These are phyloP conservation scores for Anaeramoeba ignava DNA, from an alignment of 78 protist species.

Conservation along the genomic window DNA sequence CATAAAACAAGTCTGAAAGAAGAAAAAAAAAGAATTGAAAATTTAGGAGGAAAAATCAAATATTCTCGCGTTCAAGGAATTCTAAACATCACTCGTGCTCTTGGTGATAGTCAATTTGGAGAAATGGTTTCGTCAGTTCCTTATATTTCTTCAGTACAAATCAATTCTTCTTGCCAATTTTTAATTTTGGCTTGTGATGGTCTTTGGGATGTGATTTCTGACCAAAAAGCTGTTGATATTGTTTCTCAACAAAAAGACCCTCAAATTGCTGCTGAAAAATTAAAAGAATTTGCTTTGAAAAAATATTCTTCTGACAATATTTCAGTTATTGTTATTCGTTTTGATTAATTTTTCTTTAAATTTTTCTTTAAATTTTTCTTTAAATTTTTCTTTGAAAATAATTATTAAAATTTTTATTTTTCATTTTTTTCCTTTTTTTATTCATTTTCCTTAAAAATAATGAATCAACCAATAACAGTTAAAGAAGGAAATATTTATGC, in stretches of 20 bases:
- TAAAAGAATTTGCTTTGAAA: conserved; percentile 28
- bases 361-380: no score
- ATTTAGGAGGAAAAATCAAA: neutral
- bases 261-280: conserved; percentile 38
- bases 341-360: no score
- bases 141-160: neutral
- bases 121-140: neutral
- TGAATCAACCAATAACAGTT: no score
- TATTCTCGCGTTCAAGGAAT: neutral
- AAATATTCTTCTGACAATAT: conserved; percentile 47
- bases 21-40: neutral
- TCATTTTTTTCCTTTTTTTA: no score
- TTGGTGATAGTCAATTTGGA: neutral
- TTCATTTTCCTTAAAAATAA: no score
- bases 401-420: no score
- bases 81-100: neutral
- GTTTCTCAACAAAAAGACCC: conserved; percentile 34
- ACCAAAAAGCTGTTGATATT: conserved; percentile 39
- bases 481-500: no score
- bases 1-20: neutral
- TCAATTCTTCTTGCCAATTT: neutral
- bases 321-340: conserved; percentile 39
- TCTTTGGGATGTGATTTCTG: conserved; percentile 51
- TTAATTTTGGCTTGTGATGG: conserved; percentile 59
- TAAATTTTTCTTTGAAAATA: no score